Evolutionary conservation across 78 protist species (phyloP).

Genomic region (Dictyostelium firmibasis): DNA sequence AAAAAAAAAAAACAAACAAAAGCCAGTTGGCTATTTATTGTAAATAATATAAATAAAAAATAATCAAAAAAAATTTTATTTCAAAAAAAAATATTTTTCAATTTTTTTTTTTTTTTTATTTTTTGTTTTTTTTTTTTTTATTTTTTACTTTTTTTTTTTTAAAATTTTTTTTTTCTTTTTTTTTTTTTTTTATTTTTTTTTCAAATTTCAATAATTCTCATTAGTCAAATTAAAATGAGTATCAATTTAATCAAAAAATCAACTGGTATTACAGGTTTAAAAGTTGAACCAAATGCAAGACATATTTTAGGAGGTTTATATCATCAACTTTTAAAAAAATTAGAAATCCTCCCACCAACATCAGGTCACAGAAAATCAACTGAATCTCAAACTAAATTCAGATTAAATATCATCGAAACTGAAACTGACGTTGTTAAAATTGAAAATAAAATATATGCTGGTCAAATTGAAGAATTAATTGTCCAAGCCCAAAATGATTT

Average conservation of each 20-base stretch:
- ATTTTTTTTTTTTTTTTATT: too few relatives aligned
- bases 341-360: constrained; percentile 6
- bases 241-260: constrained; percentile 59
- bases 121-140: too few relatives aligned
- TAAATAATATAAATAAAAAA: too few relatives aligned
- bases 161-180: too few relatives aligned
- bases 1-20: too few relatives aligned
- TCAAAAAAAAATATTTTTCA: too few relatives aligned
- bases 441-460: constrained; percentile 57
- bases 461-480: constrained; percentile 71
- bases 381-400: constrained; percentile 17
- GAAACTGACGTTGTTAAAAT: constrained; percentile 61
- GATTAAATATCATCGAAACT: constrained; percentile 19
- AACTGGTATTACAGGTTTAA: constrained; percentile 67
- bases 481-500: constrained; percentile 29
- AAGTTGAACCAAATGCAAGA: constrained; percentile 68
- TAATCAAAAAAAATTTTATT: too few relatives aligned
- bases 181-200: too few relatives aligned
- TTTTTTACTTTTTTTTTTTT: too few relatives aligned
- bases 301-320: constrained; percentile 46
- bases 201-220: neutral
- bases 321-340: constrained; percentile 23
- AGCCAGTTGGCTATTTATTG: neutral
- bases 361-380: constrained; percentile 17
- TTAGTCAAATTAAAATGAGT: neutral